Evolutionary conservation across 805 yeast genomes (phyloP), one percentile per base, ranked within the genome.

Genomic region (Wickerhamomyces bovis): DNA sequence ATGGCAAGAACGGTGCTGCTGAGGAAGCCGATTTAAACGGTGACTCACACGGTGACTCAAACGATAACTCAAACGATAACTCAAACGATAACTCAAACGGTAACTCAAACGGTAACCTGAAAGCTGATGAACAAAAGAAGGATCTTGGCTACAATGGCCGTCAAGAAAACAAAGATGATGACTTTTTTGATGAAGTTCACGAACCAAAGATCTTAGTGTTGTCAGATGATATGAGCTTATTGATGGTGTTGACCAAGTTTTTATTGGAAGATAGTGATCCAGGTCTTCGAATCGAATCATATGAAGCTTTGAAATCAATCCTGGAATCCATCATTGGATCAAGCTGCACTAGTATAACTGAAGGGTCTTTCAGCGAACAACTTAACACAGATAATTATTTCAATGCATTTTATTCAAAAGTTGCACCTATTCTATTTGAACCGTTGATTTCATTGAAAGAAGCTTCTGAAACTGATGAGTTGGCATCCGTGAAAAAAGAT

Each of bases 221-320:
- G 31, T 69, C 77, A 1, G 75, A 74, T 46, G 88, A 84, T 53
- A 77, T 81, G 76, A 73, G 83, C 0, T 61, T 85, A 43, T 65
- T 83, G 21, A 57, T 68, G 7, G 72, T 80, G 8, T 64, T 89
- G 31, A 73, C 83, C 0, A 74, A 79, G 33, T 73, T 89, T 16
- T 62, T 90, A 7, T 62, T 81, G 3, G 72, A 76, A 19, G 95
- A 85, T 49, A 67, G 71, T 11, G 81, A 81, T 52, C 76, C 82
- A 6, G 95, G 95, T 0, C 65, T 89, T 44, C 82, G 85, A 58
- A 78, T 85, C 7, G 97, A 89, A 62, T 85, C 90, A 0, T 81
- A 78, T 52, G 97, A 89, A 64, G 95, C 96, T 1, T 65, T 90
- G 42, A 82, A 82, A 59, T 80, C 82, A 2, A 64, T 90, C 30